Evolutionary conservation across 2,329 filamentous ascomycete genomes (phyloP), one percentile per base, ranked within the genome.

Genomic region (Aspergillus brasiliensis): DNA sequence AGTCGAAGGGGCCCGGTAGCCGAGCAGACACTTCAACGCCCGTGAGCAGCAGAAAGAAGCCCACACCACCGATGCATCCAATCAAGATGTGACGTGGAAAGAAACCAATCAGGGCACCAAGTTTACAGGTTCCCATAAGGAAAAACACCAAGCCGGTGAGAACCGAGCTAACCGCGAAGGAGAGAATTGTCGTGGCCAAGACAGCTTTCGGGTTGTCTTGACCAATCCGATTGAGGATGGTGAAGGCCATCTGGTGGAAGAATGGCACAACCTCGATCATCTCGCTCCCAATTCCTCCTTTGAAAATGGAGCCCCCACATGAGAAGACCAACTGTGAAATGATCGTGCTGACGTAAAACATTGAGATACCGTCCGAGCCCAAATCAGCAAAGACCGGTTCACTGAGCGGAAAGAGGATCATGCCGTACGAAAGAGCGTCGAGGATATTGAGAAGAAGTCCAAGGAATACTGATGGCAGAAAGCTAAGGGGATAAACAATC

Each of bases 211-310:
- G 87, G 25, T 95, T 88, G 19, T 93, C 88, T 63, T 90, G 86
- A 15, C 94, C 91, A 65, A 99, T 88, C 46, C 85, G 82, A 13
- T 82, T 81, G 65, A 95, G 87, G 71, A 98, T 97, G 28, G 90
- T 94, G 64, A 89, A 88, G 0, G 95, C 93, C 94, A 99, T 99
- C 71, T 94, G 96, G 78, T 99, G 95, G 74, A 99, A 98, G 79
- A 99, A 99, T 0, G 94, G 95, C 0, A 99, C 94, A 1, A 98
- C 94, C 78, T 99, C 95, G 66, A 98, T 99, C 88, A 99, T 88
- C 76, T 99, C 95, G 2, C 95, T 98, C 5, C 95, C 95, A 60
- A 99, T 88, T 3, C 91, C 92, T 15, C 95, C 94, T 66, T 86
- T 89, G 79, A 99, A 99, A 34, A 91, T 88, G 70, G 93, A 97